Evolutionary conservation across 106 monocot genomes (phyloP).

Genomic region (Hemerocallis citrina): DNA sequence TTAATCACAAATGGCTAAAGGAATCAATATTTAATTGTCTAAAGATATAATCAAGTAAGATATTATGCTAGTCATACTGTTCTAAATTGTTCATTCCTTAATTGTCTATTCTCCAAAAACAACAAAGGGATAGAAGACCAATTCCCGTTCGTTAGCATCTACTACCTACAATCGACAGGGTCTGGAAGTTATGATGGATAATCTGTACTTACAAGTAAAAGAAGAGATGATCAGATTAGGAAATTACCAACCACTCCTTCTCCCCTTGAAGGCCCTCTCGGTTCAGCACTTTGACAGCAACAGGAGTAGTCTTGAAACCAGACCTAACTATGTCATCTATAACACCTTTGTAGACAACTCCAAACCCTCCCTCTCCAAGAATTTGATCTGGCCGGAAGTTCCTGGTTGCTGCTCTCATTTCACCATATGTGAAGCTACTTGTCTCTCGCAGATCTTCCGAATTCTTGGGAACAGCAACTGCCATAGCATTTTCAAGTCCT

Average conservation of each 20-base stretch:
- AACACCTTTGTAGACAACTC: slow-evolving; percentile 52
- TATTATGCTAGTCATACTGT: too few relatives aligned
- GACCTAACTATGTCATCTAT: slow-evolving; percentile 40
- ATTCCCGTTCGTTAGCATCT: too few relatives aligned
- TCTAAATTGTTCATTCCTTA: too few relatives aligned
- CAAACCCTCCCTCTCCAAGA: slow-evolving; percentile 50
- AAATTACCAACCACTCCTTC: slow-evolving; percentile 62
- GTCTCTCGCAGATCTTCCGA: slow-evolving; percentile 41
- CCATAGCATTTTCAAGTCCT: background rate
- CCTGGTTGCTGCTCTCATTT: slow-evolving; percentile 42
- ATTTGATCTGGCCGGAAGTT: slow-evolving; percentile 47
- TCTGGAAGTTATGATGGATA: too few relatives aligned
- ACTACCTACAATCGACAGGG: too few relatives aligned
- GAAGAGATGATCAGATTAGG: too few relatives aligned
- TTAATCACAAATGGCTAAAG: too few relatives aligned
- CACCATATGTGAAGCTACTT: slow-evolving; percentile 40
- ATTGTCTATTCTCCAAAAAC: too few relatives aligned
- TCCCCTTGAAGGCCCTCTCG: slow-evolving; percentile 57
- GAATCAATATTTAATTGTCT: too few relatives aligned
- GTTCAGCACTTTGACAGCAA: slow-evolving; percentile 62
- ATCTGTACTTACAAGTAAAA: too few relatives aligned
- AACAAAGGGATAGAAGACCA: too few relatives aligned
- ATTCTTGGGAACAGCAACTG: slow-evolving; percentile 29
- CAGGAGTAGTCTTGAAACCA: slow-evolving; percentile 31
- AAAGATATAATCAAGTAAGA: too few relatives aligned